A percentile compares a stretch with the other conserved stretches of the same genome.
Conservation (phyloP, 345 rosid species). For the Lenwebbia sp. region DNA sequence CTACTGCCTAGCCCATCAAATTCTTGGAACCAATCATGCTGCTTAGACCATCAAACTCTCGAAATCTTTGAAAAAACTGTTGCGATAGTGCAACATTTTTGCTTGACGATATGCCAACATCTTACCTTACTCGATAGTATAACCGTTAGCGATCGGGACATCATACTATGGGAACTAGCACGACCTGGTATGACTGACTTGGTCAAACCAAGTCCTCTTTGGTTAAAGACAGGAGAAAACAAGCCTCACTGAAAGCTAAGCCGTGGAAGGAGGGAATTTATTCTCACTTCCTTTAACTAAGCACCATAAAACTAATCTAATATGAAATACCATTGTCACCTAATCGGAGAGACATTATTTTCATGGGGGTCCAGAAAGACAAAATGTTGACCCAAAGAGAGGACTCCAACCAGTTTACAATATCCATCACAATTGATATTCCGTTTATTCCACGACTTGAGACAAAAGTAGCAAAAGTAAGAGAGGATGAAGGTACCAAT, state of each 20-base stretch:
- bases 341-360: neutral
- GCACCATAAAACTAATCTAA: neutral
- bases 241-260: neutral
- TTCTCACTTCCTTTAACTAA: neutral
- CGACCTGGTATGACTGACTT: neutral
- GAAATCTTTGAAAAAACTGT: neutral
- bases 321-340: neutral
- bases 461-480: neutral
- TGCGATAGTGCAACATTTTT: neutral
- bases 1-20: neutral
- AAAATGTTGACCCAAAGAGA: neutral
- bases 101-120: neutral
- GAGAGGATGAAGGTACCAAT: neutral
- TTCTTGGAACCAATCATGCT: neutral
- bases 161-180: neutral
- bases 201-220: neutral
- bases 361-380: neutral
- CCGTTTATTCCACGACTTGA: neutral
- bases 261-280: neutral
- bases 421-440: neutral
- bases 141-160: neutral
- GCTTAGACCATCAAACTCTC: neutral
- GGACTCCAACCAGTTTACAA: neutral
- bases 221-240: neutral
- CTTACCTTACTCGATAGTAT: neutral